phyloP scores from a whole-genome alignment of 345 rosid genomes.

The Sonneratia caseolaris region DNA sequence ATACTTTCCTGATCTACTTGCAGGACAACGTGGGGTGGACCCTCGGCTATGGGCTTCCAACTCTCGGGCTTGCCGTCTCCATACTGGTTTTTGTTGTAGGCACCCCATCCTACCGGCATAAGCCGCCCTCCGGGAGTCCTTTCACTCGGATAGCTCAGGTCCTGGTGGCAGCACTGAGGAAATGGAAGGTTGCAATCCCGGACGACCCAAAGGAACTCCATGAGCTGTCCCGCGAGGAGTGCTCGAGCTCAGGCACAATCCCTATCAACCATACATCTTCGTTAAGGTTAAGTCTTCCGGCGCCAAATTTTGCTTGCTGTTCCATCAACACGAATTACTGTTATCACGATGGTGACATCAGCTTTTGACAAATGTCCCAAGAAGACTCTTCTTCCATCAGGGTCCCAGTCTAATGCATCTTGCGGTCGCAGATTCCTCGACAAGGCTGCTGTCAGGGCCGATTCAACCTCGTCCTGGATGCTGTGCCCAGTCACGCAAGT shows the following conservation, averaged over 20 bases:
- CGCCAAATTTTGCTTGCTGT: not conserved
- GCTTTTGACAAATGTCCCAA: no score
- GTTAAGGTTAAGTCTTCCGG: constrained; percentile 25
- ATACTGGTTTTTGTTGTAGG: constrained; percentile 38
- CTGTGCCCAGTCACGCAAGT: constrained; percentile 54
- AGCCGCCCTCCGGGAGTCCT: constrained; percentile 38
- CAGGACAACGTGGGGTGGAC: constrained; percentile 42
- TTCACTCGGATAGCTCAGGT: constrained; percentile 38
- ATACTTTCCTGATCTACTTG: constrained; percentile 39
- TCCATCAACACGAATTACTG: no score
- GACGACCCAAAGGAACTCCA: constrained; percentile 37
- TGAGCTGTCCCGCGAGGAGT: constrained; percentile 30
- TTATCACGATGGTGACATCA: no score
- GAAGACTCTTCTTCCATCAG: not conserved
- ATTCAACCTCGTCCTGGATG: constrained; percentile 35
- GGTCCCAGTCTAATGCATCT: not conserved
- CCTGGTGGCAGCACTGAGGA: constrained; percentile 35
- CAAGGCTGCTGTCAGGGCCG: constrained; percentile 40
- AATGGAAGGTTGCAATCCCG: constrained; percentile 29
- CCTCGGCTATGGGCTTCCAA: constrained; percentile 45
- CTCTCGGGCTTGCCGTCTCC: constrained; percentile 29
- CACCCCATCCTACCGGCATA: constrained; percentile 43
- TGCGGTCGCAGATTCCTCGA: constrained; percentile 38
- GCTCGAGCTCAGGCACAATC: constrained; percentile 16
- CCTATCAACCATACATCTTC: constrained; percentile 38